These are phyloP conservation scores for Hibiscus trionum DNA, from an alignment of 345 rosid species.

Conservation along the genomic window DNA sequence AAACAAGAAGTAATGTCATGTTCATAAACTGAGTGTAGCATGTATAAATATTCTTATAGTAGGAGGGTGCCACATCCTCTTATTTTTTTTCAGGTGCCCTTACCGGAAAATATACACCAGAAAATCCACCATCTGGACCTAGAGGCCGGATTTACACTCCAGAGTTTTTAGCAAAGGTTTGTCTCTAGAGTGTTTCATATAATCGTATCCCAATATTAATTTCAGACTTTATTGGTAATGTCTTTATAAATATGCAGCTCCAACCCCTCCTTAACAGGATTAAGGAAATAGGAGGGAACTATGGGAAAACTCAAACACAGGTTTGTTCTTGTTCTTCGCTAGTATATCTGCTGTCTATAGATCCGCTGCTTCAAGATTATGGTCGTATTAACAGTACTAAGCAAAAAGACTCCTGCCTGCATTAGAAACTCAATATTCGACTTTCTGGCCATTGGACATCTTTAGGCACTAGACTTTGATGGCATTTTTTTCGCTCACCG, in stretches of 20 bases:
- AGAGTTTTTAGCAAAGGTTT: slow-evolving; percentile 60
- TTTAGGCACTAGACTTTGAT: neutral
- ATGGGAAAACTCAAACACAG: slow-evolving; percentile 74
- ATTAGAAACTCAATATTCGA: neutral
- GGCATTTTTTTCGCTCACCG: neutral
- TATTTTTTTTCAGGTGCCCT: slow-evolving; percentile 52
- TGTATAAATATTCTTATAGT: neutral
- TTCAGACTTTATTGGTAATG: slow-evolving; percentile 16
- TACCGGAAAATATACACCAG: slow-evolving; percentile 90
- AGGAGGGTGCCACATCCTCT: neutral
- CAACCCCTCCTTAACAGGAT: slow-evolving; percentile 67
- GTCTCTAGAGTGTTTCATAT: neutral
- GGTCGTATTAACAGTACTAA: neutral
- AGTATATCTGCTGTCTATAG: neutral
- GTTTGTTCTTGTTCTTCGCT: slow-evolving; percentile 26
- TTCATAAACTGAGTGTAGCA: neutral
- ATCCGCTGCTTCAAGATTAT: neutral
- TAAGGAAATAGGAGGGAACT: slow-evolving; percentile 56
- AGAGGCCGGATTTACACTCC: slow-evolving; percentile 72
- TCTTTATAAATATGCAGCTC: slow-evolving; percentile 44
- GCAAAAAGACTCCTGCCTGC: neutral
- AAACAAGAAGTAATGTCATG: neutral
- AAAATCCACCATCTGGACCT: slow-evolving; percentile 82
- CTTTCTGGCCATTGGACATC: neutral
- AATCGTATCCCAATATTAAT: neutral